Percentiles rank a stretch among this genome's conserved stretches.
Conservation (phyloP, 176 grass and related monocot species). For the Oryza glumipatula region DNA sequence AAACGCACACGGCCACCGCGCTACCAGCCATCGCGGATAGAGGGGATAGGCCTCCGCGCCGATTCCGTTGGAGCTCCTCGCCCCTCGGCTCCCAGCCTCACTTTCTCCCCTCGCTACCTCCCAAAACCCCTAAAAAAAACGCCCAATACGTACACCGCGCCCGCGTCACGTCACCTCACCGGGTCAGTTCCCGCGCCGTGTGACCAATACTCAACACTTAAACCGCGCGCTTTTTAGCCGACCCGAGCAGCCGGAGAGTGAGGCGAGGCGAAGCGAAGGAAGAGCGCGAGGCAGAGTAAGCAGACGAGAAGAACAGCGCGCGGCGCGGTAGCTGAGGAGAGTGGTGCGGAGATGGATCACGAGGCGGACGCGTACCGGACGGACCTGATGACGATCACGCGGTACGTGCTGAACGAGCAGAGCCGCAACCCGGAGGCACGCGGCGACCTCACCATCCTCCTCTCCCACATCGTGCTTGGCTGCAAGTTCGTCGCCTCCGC, state of each 20-base stretch:
- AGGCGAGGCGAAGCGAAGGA: background rate
- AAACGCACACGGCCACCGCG: conserved; percentile 21
- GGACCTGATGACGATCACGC: conserved; percentile 96
- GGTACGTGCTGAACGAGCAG: conserved; percentile 97
- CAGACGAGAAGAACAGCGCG: background rate
- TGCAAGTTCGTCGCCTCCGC: conserved; percentile 98
- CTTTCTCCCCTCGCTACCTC: conserved; percentile 7
- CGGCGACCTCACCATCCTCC: conserved; percentile 97
- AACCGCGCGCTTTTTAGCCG: background rate
- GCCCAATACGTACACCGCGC: background rate
- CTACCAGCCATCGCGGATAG: conserved; percentile 54
- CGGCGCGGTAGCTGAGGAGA: background rate
- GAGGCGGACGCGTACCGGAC: conserved; percentile 76
- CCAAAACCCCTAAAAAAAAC: background rate
- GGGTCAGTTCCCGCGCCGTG: background rate
- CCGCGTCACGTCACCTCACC: conserved; percentile 19
- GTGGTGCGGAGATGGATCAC: conserved; percentile 64
- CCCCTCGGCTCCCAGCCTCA: conserved; percentile 48
- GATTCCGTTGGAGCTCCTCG: conserved; percentile 53
- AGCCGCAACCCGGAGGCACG: conserved; percentile 70
- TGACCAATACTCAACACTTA: conserved; percentile 18
- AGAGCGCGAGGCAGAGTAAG: background rate
- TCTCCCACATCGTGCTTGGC: conserved; percentile 96
- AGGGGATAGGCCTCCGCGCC: conserved; percentile 48
- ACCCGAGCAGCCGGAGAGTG: background rate